Evolutionary conservation across 257 asterid species (phyloP), one percentile per base, ranked within the genome.

Genomic region (Fraxinus excelsior): DNA sequence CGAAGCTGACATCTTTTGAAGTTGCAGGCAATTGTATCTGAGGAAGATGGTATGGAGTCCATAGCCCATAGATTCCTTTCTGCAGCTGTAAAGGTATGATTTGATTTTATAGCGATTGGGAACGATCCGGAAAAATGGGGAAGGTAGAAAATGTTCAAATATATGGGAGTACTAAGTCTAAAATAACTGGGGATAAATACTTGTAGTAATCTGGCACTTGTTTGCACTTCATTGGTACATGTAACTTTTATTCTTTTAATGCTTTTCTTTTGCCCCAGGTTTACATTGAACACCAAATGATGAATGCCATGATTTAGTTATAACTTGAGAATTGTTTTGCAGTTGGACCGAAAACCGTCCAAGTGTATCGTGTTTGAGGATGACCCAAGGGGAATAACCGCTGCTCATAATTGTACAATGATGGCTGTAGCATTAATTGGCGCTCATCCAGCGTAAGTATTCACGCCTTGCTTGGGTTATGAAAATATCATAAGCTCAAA

Each of bases 341-440:
- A 96, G 99, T 73, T 96, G 90, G 97, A 91, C 72, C 81, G 98
- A 37, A 96, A 93, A 82, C 99, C 99, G 42, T 90, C 99, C 58
- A 96, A 93, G 82, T 96, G 99, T 79, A 91, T 96, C 72, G 97
- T 90, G 72, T 96, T 96, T 70, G 98, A 90, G 87, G 99, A 96
- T 51, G 98, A 96, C 74, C 97, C 98, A 0, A 87, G 96, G 84
- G 97, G 92, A 74, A 90, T 96, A 80, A 87, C 98, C 2, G 99
- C 99, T 19, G 98, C 99, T 64, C 99, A 96, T 87, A 93, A 96
- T 82, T 96, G 98, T 82, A 96, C 98, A 4, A 96, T 96, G 99
- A 93, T 93, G 98, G 98, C 97, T 40, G 77, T 96, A 71, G 98
- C 98, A 80, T 71, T 93, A 56, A 96, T 96, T 64, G 98, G 99